These are phyloP conservation scores for Backusella australiensis DNA, from an alignment of 192 early-diverging fungal species.

Conservation along the genomic window DNA sequence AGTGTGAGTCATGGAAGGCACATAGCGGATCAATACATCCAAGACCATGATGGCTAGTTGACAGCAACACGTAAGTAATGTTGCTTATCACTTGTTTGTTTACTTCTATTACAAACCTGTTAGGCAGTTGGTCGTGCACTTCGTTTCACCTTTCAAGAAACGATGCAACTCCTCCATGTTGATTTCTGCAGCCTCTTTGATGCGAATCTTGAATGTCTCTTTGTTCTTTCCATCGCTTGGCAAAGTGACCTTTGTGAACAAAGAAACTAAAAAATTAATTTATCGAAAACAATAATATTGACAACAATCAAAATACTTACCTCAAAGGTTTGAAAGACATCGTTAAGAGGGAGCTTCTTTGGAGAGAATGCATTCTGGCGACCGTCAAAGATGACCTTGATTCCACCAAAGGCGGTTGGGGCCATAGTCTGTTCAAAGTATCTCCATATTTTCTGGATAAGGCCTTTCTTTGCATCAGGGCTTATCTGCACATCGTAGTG, in stretches of 20 bases:
- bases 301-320: slow-evolving; percentile 15
- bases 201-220: slow-evolving; percentile 59
- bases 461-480: slow-evolving; percentile 46
- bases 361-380: slow-evolving; percentile 74
- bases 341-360: slow-evolving; percentile 54
- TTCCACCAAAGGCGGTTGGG: slow-evolving; percentile 53
- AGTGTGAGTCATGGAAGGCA: slow-evolving; percentile 69
- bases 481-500: slow-evolving; percentile 86
- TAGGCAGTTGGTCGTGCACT: slow-evolving; percentile 37
- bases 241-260: slow-evolving; percentile 25
- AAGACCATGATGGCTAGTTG: slow-evolving; percentile 55
- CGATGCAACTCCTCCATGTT: slow-evolving; percentile 58
- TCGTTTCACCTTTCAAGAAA: slow-evolving; percentile 46
- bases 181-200: slow-evolving; percentile 65
- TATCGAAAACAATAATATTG: slow-evolving; percentile 30
- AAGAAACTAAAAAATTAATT: no score
- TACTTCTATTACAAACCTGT: slow-evolving; percentile 27
- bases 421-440: slow-evolving; percentile 52
- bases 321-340: slow-evolving; percentile 57
- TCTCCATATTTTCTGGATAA: slow-evolving; percentile 50
- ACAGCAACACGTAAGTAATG: background rate
- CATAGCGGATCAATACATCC: slow-evolving; percentile 84
- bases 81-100: background rate
- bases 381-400: slow-evolving; percentile 79
- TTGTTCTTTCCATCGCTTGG: slow-evolving; percentile 35